Evolutionary conservation across 208 protist genomes (phyloP).

Genomic region (Acanthamoeba lenticulata): DNA sequence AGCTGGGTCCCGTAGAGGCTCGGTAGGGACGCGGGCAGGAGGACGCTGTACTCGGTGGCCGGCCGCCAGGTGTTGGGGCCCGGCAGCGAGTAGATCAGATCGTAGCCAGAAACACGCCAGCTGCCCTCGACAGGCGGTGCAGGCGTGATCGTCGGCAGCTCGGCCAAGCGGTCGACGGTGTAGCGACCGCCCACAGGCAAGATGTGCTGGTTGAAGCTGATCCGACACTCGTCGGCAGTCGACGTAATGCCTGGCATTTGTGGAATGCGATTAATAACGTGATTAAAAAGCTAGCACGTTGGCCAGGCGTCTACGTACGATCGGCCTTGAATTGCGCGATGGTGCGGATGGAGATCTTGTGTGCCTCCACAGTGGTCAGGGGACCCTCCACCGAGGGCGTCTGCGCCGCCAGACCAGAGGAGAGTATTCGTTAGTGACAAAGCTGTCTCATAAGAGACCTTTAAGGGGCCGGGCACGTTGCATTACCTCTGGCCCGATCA

Average conservation of each 20-base stretch:
- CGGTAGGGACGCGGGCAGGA: background rate
- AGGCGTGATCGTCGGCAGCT: conserved; percentile 8
- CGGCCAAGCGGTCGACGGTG: background rate
- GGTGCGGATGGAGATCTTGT: background rate
- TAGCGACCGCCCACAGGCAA: background rate
- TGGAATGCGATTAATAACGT: background rate
- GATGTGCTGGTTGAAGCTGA: background rate
- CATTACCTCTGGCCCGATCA: background rate
- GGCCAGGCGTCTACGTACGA: background rate
- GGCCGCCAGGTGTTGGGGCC: background rate
- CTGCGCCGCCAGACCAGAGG: background rate
- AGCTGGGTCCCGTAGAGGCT: background rate
- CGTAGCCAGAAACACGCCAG: background rate
- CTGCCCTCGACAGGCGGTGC: background rate
- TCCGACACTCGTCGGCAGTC: background rate
- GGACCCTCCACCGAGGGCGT: conserved; percentile 44
- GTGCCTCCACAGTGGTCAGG: background rate
- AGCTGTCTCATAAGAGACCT: background rate
- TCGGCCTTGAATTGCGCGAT: background rate
- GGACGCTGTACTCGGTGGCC: conserved; percentile 2
- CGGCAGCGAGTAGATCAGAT: background rate
- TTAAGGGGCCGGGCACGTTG: background rate
- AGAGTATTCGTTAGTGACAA: background rate
- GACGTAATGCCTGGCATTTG: background rate
- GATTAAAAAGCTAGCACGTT: background rate